Percentiles rank a stretch among this genome's conserved stretches.
Conservation (phyloP, 129 eudicot genomes). For the Lactuca sativa region DNA sequence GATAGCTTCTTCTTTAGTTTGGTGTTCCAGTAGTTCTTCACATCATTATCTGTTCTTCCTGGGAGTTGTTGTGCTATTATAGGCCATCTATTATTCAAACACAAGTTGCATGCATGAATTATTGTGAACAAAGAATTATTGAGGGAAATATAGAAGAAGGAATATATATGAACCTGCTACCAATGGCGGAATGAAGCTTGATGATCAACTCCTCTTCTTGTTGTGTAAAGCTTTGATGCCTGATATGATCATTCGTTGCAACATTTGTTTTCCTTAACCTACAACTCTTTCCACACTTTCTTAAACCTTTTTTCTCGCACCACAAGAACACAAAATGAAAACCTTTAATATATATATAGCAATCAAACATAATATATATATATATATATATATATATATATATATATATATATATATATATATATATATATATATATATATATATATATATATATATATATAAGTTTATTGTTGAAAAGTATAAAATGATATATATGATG, state of each 20-base stretch:
- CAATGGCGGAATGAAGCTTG: slow-evolving; percentile 88
- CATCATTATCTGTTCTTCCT: slow-evolving; percentile 85
- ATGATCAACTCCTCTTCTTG: slow-evolving; percentile 88
- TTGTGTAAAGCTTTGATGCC: slow-evolving; percentile 63
- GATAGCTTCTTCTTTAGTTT: slow-evolving; percentile 68
- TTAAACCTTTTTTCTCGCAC: slow-evolving; percentile 38
- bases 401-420: too few species aligned
- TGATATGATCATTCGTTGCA: slow-evolving; percentile 45
- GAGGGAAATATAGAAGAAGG: background rate
- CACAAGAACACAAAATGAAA: slow-evolving; percentile 19
- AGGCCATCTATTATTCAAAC: slow-evolving; percentile 60
- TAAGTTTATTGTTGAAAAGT: background rate
- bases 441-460: too few species aligned
- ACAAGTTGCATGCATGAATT: background rate
- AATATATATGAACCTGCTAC: slow-evolving; percentile 61
- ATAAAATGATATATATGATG: background rate
- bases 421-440: too few species aligned
- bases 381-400: too few species aligned
- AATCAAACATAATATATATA: too few species aligned
- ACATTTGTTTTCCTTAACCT: slow-evolving; percentile 48
- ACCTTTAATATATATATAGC: background rate
- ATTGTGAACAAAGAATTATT: too few species aligned
- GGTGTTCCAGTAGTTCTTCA: slow-evolving; percentile 75
- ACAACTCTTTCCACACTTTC: slow-evolving; percentile 76
- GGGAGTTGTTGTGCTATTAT: slow-evolving; percentile 90